Conservation (phyloP, 2,329 filamentous ascomycete species). For the Thyridium curvatum region DNA sequence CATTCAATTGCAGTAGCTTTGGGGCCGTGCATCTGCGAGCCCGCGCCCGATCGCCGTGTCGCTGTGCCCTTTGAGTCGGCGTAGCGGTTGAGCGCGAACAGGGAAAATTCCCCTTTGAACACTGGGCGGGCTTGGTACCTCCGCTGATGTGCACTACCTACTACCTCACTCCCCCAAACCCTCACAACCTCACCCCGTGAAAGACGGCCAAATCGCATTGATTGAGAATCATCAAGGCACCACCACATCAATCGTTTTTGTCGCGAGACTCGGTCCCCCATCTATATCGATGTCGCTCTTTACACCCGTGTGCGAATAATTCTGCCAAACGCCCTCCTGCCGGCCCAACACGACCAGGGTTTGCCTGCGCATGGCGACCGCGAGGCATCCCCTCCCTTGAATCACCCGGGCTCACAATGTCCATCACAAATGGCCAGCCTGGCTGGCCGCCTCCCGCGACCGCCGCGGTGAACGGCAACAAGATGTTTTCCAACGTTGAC, state of each 20-base stretch:
- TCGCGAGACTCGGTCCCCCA: constrained; percentile 33
- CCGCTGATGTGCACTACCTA: no score
- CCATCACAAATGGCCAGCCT: constrained; percentile 59
- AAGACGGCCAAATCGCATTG: constrained; percentile 39
- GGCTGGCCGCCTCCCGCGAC: constrained; percentile 56
- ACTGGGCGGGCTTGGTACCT: not conserved
- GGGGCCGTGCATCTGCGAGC: no score
- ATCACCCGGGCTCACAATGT: constrained; percentile 52
- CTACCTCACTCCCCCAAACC: no score
- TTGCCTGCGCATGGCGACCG: constrained; percentile 49
- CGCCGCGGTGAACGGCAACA: constrained; percentile 38
- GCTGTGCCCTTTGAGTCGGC: no score
- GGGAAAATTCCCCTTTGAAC: not conserved
- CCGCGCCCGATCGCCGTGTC: no score
- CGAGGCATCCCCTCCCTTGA: constrained; percentile 23
- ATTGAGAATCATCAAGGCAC: constrained; percentile 45
- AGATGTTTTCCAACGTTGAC: constrained; percentile 52
- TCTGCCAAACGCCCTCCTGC: constrained; percentile 35
- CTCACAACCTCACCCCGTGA: constrained; percentile 11
- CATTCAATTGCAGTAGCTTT: no score
- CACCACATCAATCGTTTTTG: constrained; percentile 32
- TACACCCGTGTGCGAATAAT: constrained; percentile 44
- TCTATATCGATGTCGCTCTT: constrained; percentile 47
- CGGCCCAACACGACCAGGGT: constrained; percentile 45
- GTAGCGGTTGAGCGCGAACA: not conserved